These are phyloP conservation scores for Fusarium coffeatum DNA, from an alignment of 2,329 filamentous ascomycete genomes.

Conservation along the genomic window DNA sequence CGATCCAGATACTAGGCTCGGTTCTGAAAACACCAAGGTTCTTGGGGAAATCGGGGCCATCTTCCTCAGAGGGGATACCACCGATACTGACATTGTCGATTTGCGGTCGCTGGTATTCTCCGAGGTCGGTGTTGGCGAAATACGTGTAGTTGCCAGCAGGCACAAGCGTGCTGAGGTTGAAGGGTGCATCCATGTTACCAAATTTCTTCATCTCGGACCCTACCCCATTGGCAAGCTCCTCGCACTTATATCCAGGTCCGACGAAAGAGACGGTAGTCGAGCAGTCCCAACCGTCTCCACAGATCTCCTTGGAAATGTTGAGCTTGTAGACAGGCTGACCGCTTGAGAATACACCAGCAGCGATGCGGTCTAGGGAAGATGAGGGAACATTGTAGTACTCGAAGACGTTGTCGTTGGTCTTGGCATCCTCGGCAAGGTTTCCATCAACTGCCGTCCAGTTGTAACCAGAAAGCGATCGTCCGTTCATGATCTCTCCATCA, in stretches of 20 bases:
- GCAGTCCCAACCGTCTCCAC: conserved; percentile 39
- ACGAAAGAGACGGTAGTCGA: conserved; percentile 37
- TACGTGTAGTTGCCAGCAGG: conserved; percentile 35
- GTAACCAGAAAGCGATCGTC: conserved; percentile 31
- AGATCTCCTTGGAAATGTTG: conserved; percentile 18
- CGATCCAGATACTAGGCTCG: conserved; percentile 38
- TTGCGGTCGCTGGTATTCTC: conserved; percentile 36
- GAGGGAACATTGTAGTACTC: conserved; percentile 33
- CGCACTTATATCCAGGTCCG: conserved; percentile 38
- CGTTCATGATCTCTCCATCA: conserved; percentile 12
- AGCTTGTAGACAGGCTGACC: conserved; percentile 19
- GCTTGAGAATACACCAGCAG: conserved; percentile 30
- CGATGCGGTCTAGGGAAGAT: conserved; percentile 14
- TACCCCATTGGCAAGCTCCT: conserved; percentile 19
- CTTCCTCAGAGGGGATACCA: not conserved
- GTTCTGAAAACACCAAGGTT: conserved; percentile 35
- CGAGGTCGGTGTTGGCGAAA: conserved; percentile 8
- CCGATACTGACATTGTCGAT: conserved; percentile 4
- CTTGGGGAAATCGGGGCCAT: conserved; percentile 10
- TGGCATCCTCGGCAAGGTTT: conserved; percentile 1
- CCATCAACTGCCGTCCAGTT: conserved; percentile 19
- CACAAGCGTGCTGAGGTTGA: conserved; percentile 26
- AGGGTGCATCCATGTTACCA: conserved; percentile 11
- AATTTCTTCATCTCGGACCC: conserved; percentile 22
- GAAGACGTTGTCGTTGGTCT: conserved; percentile 4